These are phyloP conservation scores for Zygoascus sp. DNA, from an alignment of 1,139 yeast species.

Conservation along the genomic window DNA sequence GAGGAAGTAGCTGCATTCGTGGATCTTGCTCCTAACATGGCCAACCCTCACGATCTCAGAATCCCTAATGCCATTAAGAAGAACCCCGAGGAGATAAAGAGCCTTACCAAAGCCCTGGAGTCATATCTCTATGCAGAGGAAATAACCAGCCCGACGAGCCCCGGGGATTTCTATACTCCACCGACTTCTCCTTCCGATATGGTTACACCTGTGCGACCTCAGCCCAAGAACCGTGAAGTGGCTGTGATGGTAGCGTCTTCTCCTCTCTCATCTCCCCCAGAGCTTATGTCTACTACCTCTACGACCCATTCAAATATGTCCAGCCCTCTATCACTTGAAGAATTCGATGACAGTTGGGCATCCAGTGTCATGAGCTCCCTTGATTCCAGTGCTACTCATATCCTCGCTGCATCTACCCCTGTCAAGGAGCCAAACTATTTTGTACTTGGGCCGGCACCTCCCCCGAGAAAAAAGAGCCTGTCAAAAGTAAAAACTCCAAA, in stretches of 20 bases:
- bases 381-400: background rate
- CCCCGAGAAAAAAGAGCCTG: no score
- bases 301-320: background rate
- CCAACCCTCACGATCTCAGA: conserved; percentile 18
- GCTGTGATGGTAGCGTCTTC: no score
- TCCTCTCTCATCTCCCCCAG: background rate
- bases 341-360: conserved; percentile 12
- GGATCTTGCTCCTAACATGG: conserved; percentile 21
- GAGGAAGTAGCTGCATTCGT: conserved; percentile 24
- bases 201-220: no score
- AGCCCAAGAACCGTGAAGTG: no score
- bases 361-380: conserved; percentile 6
- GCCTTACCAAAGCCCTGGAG: conserved; percentile 25
- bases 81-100: conserved; percentile 23
- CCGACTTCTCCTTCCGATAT: conserved; percentile 6
- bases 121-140: conserved; percentile 20
- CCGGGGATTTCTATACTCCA: conserved; percentile 1
- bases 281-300: background rate
- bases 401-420: background rate
- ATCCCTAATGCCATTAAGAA: conserved; percentile 22
- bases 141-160: background rate
- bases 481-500: background rate
- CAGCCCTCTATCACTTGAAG: conserved; percentile 1
- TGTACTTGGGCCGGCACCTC: conserved; percentile 8
- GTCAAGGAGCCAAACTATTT: background rate